These are phyloP conservation scores for Tetrastigma voinierianum DNA, from an alignment of 164 flowering plant genomes.

Conservation along the genomic window DNA sequence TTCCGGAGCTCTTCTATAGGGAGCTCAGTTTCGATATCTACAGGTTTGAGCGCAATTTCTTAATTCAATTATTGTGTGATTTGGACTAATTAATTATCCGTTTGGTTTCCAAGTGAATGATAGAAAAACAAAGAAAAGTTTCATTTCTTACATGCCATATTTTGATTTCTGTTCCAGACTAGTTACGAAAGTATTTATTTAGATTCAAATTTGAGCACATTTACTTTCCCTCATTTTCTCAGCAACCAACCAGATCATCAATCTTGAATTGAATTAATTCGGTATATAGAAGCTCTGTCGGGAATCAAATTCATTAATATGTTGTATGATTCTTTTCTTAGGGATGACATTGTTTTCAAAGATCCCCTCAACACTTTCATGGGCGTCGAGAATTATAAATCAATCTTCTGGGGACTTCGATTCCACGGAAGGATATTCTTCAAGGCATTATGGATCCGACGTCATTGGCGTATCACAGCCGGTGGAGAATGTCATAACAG, in stretches of 20 bases:
- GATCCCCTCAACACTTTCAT: conserved; percentile 79
- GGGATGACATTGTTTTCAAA: conserved; percentile 85
- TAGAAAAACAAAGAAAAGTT: conserved; percentile 12
- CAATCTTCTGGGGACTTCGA: conserved; percentile 75
- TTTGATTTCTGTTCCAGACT: neutral
- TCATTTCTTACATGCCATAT: neutral
- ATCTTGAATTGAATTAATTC: neutral
- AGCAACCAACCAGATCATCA: neutral
- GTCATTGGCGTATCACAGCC: conserved; percentile 79
- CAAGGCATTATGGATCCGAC: conserved; percentile 66
- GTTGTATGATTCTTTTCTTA: conserved; percentile 8
- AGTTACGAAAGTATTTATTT: neutral
- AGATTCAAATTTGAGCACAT: neutral
- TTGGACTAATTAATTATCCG: neutral
- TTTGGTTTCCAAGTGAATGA: conserved; percentile 8
- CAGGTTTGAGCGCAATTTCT: conserved; percentile 49
- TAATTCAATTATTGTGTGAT: neutral
- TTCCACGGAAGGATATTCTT: conserved; percentile 76
- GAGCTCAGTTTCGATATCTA: conserved; percentile 71
- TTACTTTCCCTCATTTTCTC: neutral
- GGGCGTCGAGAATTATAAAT: conserved; percentile 82
- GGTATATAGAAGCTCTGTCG: neutral
- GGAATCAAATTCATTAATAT: too few species aligned
- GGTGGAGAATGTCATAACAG: conserved; percentile 59
- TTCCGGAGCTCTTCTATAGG: conserved; percentile 61